These are phyloP conservation scores for Yarrowia osloensis DNA, from an alignment of 805 yeast genomes.

Conservation along the genomic window DNA sequence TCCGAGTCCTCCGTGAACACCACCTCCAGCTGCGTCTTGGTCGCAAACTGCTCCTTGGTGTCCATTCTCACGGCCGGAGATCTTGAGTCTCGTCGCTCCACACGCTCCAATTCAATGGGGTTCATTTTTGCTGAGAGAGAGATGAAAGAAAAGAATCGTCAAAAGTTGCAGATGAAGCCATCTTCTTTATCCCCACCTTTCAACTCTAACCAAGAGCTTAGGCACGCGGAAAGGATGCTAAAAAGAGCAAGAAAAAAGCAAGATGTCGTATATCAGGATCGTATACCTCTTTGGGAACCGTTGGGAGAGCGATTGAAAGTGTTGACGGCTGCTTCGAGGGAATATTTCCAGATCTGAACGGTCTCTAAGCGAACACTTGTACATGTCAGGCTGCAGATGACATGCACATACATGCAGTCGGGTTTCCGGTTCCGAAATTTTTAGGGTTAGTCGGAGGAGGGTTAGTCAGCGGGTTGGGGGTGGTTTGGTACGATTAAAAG, in stretches of 20 bases:
- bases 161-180: background rate
- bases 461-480: too few relatives aligned
- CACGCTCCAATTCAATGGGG: background rate
- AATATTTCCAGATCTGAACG: background rate
- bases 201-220: background rate
- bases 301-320: too few relatives aligned
- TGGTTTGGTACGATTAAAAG: too few relatives aligned
- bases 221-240: background rate
- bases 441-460: too few relatives aligned
- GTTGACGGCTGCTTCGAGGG: too few relatives aligned
- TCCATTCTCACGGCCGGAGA: background rate
- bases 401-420: too few relatives aligned
- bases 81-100: background rate
- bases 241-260: background rate
- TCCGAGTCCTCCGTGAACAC: background rate
- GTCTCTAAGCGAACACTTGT: background rate
- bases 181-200: background rate
- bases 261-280: background rate
- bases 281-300: too few relatives aligned
- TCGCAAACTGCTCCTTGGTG: background rate
- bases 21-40: background rate
- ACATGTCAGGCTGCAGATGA: background rate
- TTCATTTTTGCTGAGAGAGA: background rate
- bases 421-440: too few relatives aligned
- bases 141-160: background rate